Evolutionary conservation across 306 rosid genomes (phyloP), one percentile per base, ranked within the genome.

Genomic region (Vachellia collinsii): DNA sequence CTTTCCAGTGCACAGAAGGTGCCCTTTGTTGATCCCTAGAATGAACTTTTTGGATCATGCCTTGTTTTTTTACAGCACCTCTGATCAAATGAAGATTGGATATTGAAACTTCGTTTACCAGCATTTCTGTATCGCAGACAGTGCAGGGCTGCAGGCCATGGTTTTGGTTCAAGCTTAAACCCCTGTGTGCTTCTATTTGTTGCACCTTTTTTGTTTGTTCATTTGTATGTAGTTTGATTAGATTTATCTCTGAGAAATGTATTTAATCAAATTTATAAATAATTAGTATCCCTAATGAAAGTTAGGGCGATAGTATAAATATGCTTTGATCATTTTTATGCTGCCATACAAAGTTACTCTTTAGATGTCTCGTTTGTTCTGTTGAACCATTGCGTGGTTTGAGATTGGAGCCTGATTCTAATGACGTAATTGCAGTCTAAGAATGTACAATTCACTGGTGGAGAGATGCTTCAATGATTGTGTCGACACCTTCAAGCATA

Each of bases 371-470:
- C 11, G 69, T 39, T 42, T 78, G 58, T 54, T n/a, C 65, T 58
- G 34, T 50, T 59, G 46, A 19, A 29, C 38, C 50, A 1, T 69
- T 74, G 8, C 22, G 70, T 70, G 43, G 72, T 75, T 77, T 56
- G 4, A 77, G 79, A n/a, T 34, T 23, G 62, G 36, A 36, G 25
- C 3, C 69, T 87, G 44, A 86, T 77, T 77, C 68, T 75, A 74
- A 25, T 41, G 1, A 8, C 36, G 41, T 62, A 1, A 12, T 76
- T 87, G 89, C 94, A 94, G 97, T 71, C 62, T 94, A 79, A 92
- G 97, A 77, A 92, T 94, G 98, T 92, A 94, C 48, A 94, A 94
- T 83, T 83, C 95, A 13, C 90, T 94, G 64, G 98, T 94, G n/a
- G 97, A 94, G 88, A 91, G 94, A 78, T 94, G 97, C 83, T 94